A percentile compares a stretch with the other conserved stretches of the same genome.
Conservation (phyloP, 768 basidiomycete species). For the Dacryopinax primogenitus region DNA sequence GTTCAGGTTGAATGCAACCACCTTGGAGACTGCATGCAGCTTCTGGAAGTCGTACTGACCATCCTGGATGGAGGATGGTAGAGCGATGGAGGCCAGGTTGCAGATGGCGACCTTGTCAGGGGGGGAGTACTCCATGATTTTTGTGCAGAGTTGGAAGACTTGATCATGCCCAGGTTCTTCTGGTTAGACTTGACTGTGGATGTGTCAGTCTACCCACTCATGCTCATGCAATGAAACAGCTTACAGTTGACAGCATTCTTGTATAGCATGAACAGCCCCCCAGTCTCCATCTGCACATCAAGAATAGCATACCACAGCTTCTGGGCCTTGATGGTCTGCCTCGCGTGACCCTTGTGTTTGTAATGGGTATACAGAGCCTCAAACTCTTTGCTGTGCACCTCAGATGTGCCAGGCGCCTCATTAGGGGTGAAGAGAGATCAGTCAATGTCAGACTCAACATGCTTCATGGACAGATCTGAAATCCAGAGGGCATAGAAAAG, state of each 20-base stretch:
- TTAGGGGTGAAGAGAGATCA: conserved; percentile 99
- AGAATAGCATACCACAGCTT: conserved; percentile 97
- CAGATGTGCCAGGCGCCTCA: conserved; percentile 80
- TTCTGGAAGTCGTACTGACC: conserved; percentile 79
- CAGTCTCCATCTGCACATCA: conserved; percentile 96
- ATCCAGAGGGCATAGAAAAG: conserved; percentile 98
- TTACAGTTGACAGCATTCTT: conserved; percentile 88
- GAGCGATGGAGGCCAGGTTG: conserved; percentile 92
- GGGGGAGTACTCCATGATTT: conserved; percentile 95
- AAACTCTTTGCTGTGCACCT: conserved; percentile 83
- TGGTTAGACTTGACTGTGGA: conserved; percentile 89
- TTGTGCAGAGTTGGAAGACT: conserved; percentile 98
- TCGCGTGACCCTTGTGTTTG: conserved; percentile 77
- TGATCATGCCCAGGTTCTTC: conserved; percentile 96
- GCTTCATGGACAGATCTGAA: conserved; percentile 96
- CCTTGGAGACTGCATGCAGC: conserved; percentile 86
- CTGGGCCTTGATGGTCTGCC: conserved; percentile 79
- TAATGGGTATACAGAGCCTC: conserved; percentile 75
- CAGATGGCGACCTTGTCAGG: conserved; percentile 97
- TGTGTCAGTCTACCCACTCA: background rate
- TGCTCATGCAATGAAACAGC: conserved; percentile 23
- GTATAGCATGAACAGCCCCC: conserved; percentile 96
- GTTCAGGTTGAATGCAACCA: conserved; percentile 87
- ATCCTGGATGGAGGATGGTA: conserved; percentile 77
- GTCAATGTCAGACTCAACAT: conserved; percentile 74